Conservation (phyloP, 1,284 basidiomycete species). For the Apiotrichum veenhuisii region DNA sequence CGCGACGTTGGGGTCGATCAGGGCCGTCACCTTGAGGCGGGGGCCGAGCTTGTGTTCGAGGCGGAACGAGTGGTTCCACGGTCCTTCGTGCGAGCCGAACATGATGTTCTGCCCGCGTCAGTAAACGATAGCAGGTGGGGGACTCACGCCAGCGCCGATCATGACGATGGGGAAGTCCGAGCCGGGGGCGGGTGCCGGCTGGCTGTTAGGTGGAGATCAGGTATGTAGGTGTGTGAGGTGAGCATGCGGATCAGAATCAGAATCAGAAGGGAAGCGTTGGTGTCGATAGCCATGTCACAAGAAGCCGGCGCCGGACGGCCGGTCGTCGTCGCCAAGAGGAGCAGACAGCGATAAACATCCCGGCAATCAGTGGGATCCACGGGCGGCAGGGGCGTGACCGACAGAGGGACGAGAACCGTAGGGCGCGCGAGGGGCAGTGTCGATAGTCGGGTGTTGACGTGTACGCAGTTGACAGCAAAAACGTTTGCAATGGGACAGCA, state of each 20-base stretch:
- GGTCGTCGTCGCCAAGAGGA: no score
- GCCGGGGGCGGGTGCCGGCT: constrained; percentile 37
- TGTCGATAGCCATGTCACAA: no score
- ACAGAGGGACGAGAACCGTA: no score
- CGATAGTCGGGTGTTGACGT: no score
- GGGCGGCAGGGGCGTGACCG: no score
- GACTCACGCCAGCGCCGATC: constrained; percentile 69
- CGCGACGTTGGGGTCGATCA: constrained; percentile 85
- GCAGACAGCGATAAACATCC: no score
- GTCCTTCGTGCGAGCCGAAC: constrained; percentile 81
- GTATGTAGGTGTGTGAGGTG: background rate
- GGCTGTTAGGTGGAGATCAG: background rate
- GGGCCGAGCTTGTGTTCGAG: constrained; percentile 93
- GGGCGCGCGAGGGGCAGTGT: no score
- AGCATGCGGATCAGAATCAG: background rate
- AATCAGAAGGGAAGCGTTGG: background rate
- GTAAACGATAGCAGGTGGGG: background rate
- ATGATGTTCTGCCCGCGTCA: constrained; percentile 64
- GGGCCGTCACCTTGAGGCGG: constrained; percentile 89
- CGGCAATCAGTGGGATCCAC: no score
- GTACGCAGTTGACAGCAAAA: no score
- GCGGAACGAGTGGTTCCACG: constrained; percentile 75
- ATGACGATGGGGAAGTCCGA: constrained; percentile 85
- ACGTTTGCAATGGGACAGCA: no score
- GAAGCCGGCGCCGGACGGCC: no score